A percentile compares a stretch with the other conserved stretches of the same genome.
These are phyloP conservation scores for Balamuthia mandrillaris DNA, from an alignment of 208 protist genomes.

Conservation along the genomic window DNA sequence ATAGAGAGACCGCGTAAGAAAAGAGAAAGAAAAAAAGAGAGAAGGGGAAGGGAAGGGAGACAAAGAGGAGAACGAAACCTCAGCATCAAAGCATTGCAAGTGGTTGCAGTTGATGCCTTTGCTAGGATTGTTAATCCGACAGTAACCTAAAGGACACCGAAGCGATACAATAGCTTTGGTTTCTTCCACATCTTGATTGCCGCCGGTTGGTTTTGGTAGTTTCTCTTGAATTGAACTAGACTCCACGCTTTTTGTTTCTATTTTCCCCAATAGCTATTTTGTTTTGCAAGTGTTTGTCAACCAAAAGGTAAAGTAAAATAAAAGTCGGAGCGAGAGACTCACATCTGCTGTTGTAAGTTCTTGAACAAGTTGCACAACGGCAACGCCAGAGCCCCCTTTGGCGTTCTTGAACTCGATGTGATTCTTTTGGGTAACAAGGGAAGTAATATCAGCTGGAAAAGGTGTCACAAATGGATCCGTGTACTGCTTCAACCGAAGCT, in stretches of 20 bases:
- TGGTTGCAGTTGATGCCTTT: background rate
- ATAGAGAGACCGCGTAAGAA: background rate
- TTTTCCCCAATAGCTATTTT: no score
- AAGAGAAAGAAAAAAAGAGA: background rate
- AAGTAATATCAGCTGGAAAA: background rate
- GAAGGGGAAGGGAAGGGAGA: background rate
- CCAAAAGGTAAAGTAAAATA: no score
- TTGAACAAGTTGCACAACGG: constrained; percentile 7
- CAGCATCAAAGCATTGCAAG: background rate
- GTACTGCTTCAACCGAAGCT: background rate
- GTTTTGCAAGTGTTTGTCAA: no score
- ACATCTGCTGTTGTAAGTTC: background rate
- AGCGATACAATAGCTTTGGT: background rate
- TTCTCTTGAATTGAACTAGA: no score
- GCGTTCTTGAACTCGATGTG: background rate
- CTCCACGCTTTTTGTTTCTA: no score
- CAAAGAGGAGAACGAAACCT: no score
- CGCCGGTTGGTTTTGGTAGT: no score
- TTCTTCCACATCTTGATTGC: background rate
- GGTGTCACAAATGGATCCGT: background rate
- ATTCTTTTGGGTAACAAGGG: background rate
- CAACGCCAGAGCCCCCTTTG: background rate
- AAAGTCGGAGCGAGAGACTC: background rate
- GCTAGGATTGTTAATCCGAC: background rate
- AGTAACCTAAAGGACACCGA: background rate